Evolutionary conservation across 371 early-diverging fungal genomes (phyloP).

Genomic region (Mucor saturninus): DNA sequence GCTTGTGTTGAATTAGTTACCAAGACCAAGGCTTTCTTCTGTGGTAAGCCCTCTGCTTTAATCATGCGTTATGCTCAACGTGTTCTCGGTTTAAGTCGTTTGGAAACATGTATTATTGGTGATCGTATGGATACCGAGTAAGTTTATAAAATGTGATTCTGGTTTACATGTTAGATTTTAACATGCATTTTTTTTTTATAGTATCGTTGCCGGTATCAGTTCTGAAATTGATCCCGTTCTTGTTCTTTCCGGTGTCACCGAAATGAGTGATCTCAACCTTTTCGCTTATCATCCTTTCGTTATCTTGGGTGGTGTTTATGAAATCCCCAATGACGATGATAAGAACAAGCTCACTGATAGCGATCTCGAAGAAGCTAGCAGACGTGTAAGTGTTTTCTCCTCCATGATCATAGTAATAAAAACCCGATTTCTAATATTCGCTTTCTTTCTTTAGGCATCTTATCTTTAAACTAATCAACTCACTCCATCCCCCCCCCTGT

Average conservation of each 20-base stretch:
- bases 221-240: slow-evolving; percentile 70
- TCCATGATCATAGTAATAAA: not conserved
- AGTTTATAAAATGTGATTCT: slow-evolving; percentile 8
- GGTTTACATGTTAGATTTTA: too few species aligned
- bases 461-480: slow-evolving; percentile 20
- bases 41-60: slow-evolving; percentile 70
- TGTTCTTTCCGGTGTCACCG: slow-evolving; percentile 68
- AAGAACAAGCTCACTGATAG: slow-evolving; percentile 42
- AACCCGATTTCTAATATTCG: not conserved
- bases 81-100: slow-evolving; percentile 59
- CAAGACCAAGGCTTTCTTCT: slow-evolving; percentile 70
- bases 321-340: slow-evolving; percentile 54
- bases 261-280: slow-evolving; percentile 50
- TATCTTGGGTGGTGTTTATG: slow-evolving; percentile 65
- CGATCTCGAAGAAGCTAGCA: slow-evolving; percentile 49
- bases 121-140: slow-evolving; percentile 75
- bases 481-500: not conserved
- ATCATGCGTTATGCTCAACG: slow-evolving; percentile 72
- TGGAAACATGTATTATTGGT: slow-evolving; percentile 72
- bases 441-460: slow-evolving; percentile 17
- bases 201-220: slow-evolving; percentile 59
- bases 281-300: slow-evolving; percentile 68
- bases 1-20: slow-evolving; percentile 65
- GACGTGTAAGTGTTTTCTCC: slow-evolving; percentile 37
- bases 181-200: not conserved